Conservation (phyloP, 805 yeast species). For the Lachancea waltii region DNA sequence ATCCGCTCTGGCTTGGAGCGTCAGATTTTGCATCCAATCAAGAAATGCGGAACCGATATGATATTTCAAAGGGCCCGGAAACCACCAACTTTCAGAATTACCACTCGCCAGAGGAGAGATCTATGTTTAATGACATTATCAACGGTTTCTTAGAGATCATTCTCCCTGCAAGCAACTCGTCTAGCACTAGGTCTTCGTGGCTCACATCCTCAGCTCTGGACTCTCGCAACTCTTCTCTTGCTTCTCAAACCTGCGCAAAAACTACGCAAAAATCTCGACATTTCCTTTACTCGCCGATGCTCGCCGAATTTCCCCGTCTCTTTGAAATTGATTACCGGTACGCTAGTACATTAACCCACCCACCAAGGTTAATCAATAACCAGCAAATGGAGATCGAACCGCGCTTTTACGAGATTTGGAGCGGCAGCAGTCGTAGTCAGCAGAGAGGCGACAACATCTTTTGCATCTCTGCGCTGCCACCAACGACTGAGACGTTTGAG, state of each 20-base stretch:
- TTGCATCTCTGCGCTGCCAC: slow-evolving; percentile 11
- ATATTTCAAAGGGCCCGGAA: too few species aligned
- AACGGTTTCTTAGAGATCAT: too few species aligned
- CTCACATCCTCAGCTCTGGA: too few species aligned
- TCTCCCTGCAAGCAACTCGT: too few species aligned
- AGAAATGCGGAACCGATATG: too few species aligned
- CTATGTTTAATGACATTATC: too few species aligned
- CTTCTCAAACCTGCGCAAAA: not conserved
- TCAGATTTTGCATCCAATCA: slow-evolving; percentile 28
- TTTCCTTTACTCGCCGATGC: slow-evolving; percentile 1
- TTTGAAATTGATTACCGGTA: slow-evolving; percentile 42
- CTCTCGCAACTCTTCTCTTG: too few species aligned
- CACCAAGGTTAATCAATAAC: slow-evolving; percentile 31
- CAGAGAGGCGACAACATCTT: not conserved
- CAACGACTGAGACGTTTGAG: slow-evolving; percentile 28
- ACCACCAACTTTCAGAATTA: too few species aligned
- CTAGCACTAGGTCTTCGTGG: too few species aligned
- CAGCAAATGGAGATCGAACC: slow-evolving; percentile 29
- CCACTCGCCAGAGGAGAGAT: too few species aligned
- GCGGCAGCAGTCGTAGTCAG: slow-evolving; percentile 8
- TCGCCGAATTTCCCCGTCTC: slow-evolving; percentile 15
- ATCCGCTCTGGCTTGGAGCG: slow-evolving; percentile 69
- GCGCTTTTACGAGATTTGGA: slow-evolving; percentile 31
- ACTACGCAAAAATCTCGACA: not conserved
- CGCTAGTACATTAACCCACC: slow-evolving; percentile 37